Evolutionary conservation across 331 rosid species (phyloP), one percentile per base, ranked within the genome.

Genomic region (Ulmus americana): DNA sequence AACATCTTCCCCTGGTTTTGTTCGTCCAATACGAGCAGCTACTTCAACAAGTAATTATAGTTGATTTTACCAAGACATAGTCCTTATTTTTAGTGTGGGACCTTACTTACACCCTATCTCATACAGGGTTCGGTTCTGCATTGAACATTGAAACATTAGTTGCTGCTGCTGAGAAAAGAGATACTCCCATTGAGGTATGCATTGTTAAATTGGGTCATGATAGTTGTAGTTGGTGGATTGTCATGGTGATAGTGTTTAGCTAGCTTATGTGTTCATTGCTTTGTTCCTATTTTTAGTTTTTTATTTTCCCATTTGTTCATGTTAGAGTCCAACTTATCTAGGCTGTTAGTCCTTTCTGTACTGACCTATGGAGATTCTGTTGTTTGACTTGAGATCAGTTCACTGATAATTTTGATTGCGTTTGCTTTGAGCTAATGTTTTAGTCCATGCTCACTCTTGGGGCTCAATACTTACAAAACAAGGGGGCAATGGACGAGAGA

Each of bases 121-220:
- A 35, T 16, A 57, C 77, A 94, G 99, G 87, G 78, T 94, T 94
- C 81, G 99, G 96, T 58, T 85, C 99, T 70, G 95, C 97, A 71
- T 79, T 94, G 84, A 94, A 86, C 80, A 94, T 94, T 63, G 99
- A 90, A 71, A 94, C 99, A 6, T 83, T 94, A 67, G 95, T 87
- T 63, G 95, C 97, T 43, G 99, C 99, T 45, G 99, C 99, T 63
- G 99, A 89, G 86, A 94, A 94, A 81, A 82, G 99, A 79, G 97
- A 87, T 44, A 80, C 90, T 80, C 91, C 86, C 5, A 77, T 90
- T 59, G 99, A 94, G 99, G 99, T 94, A 43, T 60, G 42, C 35
- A 10, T 16, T 63, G 49, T 15, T 13, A 10, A 53, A 10, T 18
- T 40, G 20, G 40, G 18, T 6, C 7, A 63, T n/a, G 35, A 6